Conservation (phyloP, 257 asterid species). For the Primulina eburnea region DNA sequence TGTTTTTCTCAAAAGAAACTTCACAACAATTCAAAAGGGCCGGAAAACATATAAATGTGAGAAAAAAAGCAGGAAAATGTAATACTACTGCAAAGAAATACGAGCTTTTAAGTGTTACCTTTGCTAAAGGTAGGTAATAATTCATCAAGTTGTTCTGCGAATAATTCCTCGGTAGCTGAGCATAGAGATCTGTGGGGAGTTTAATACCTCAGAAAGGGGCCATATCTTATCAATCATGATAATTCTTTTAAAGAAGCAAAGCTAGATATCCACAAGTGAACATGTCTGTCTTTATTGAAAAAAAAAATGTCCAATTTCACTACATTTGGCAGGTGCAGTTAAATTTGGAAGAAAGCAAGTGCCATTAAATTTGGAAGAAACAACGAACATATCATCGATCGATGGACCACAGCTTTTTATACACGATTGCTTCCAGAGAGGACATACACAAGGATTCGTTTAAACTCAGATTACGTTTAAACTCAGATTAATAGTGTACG, state of each 20-base stretch:
- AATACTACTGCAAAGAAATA: background rate
- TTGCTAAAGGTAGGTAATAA: constrained; percentile 44
- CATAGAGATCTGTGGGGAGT: constrained; percentile 55
- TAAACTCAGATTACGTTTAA: background rate
- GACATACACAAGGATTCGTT: background rate
- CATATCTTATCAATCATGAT: background rate
- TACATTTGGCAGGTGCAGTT: too few relatives aligned
- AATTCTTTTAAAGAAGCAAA: background rate
- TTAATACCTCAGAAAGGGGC: background rate
- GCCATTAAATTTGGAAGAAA: too few relatives aligned
- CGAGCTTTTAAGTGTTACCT: constrained; percentile 31
- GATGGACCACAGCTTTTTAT: background rate
- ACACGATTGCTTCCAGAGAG: background rate
- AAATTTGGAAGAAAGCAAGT: too few relatives aligned
- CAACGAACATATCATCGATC: too few relatives aligned
- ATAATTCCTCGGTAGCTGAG: constrained; percentile 65
- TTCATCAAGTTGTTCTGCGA: constrained; percentile 51
- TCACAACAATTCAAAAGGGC: constrained; percentile 23
- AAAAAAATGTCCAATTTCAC: background rate
- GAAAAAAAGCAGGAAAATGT: background rate
- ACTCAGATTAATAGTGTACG: background rate
- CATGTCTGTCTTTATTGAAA: background rate
- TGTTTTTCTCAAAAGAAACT: constrained; percentile 48
- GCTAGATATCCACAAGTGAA: background rate
- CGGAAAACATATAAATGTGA: background rate